Base-by-base conservation (phyloP, 2,329 filamentous ascomycete genomes). In the Zarea fungicola region DNA sequence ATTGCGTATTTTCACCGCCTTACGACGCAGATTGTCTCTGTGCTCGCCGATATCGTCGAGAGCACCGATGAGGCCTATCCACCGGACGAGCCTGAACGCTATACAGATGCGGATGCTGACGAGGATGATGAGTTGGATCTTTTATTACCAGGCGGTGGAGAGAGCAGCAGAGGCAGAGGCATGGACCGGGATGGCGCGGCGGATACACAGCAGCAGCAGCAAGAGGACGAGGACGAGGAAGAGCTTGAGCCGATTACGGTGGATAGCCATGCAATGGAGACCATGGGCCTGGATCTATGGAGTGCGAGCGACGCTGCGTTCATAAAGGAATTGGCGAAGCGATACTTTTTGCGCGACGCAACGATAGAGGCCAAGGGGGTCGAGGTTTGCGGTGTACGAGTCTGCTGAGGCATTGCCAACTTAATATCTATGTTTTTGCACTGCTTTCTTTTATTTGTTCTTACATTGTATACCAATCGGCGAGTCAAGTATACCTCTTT, bases 1-100 rank as follows among this genome's bases (percentile, higher is more conserved):
- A 87, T 91, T 48, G 84, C 86, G 1, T 93, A 90, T 65, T 92
- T 92, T 65, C 87, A 91, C 65, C 80, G 87, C 1, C 73, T 89
- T 44, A 90, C 87, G 1, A 77, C 79, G 3, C 74, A 80, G 56
- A 74, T 89, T 36, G 67, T 92, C 19, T 74, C 75, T 1, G 76
- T 78, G 3, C 63, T 90, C 46, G 75, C 77, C 1, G 80, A 84
- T 53, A 67, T 87, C 4, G 77, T 87, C 6, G 73, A 75, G 32
- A 63, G 62, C 42, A 62, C 70, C 6, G 74, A 73, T 10, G 72
- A 72, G n/a, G 65, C 68, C 10, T 70, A 71, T 42, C 57, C 58
- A 6, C 40, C 53, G 1, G 60, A 62, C 5, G 58, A 59, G n/a
- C 46, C 46, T 10, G 62, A 55, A 28, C 42, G 45, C 8, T 51